Percentiles rank a stretch among this genome's conserved stretches.
phyloP scores from a whole-genome alignment of 768 basidiomycete species.

The Calocybe indica region DNA sequence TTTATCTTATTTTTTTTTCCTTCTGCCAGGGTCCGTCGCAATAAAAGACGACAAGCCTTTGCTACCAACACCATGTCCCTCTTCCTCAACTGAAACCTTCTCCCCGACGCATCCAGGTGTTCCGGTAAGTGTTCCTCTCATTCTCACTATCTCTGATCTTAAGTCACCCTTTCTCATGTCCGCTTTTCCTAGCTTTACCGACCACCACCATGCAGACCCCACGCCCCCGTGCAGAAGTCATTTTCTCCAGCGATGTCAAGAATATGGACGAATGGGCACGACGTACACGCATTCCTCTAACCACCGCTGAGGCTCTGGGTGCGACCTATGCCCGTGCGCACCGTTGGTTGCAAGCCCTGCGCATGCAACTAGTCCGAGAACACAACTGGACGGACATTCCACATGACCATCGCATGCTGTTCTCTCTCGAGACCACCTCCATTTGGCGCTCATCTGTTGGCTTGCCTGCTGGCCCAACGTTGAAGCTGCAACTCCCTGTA shows the following conservation, averaged over 20 bases:
- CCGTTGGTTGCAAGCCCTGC: constrained; percentile 64
- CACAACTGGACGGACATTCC: constrained; percentile 65
- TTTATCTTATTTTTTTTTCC: constrained; percentile 45
- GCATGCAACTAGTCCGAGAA: constrained; percentile 55
- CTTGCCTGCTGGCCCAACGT: constrained; percentile 69
- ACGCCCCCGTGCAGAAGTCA: constrained; percentile 46
- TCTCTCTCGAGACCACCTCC: constrained; percentile 72
- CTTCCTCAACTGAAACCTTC: constrained; percentile 10
- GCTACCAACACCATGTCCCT: constrained; percentile 16
- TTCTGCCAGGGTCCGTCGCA: constrained; percentile 48
- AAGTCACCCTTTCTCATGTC: background rate
- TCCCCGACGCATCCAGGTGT: constrained; percentile 16
- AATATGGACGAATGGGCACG: constrained; percentile 83
- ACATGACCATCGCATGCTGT: constrained; percentile 66
- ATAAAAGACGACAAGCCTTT: constrained; percentile 26
- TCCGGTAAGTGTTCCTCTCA: constrained; percentile 1
- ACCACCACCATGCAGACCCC: constrained; percentile 21
- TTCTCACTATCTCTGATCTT: background rate
- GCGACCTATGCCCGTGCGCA: constrained; percentile 78
- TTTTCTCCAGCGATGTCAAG: constrained; percentile 74
- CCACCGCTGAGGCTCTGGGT: constrained; percentile 77
- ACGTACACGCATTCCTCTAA: constrained; percentile 74
- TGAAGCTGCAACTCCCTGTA: constrained; percentile 67
- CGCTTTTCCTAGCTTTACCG: constrained; percentile 8
- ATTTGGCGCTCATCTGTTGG: constrained; percentile 75